Evolutionary conservation across 2,329 filamentous ascomycete species (phyloP).

Genomic region (Botryotinia convoluta): DNA sequence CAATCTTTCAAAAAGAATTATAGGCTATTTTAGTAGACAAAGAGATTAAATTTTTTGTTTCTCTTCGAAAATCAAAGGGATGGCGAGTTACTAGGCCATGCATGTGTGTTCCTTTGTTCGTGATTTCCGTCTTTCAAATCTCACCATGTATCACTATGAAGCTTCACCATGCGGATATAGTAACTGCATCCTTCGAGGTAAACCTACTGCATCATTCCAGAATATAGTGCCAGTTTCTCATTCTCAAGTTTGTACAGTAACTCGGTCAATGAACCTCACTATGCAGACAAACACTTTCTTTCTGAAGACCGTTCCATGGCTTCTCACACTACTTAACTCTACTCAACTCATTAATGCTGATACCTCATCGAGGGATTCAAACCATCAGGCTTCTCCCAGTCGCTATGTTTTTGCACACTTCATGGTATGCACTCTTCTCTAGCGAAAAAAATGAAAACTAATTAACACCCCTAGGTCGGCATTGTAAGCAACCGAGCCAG

Average conservation of each 20-base stretch:
- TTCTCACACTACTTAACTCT: background rate
- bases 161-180: background rate
- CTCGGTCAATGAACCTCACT: background rate
- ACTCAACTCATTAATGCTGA: background rate
- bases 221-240: background rate
- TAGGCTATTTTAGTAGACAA: background rate
- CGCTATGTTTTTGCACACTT: constrained; percentile 28
- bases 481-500: constrained; percentile 26
- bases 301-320: background rate
- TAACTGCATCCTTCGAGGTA: background rate
- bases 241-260: background rate
- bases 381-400: background rate
- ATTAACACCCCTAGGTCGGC: constrained; percentile 22
- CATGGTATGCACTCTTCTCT: constrained; percentile 19
- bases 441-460: background rate
- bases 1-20: background rate
- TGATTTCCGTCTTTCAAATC: background rate
- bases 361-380: background rate
- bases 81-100: background rate
- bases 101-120: background rate
- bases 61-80: background rate
- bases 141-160: background rate
- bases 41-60: background rate
- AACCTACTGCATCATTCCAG: background rate
- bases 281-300: background rate